Conservation (phyloP, 2,329 filamentous ascomycete genomes). For the Stylonectria norvegica region DNA sequence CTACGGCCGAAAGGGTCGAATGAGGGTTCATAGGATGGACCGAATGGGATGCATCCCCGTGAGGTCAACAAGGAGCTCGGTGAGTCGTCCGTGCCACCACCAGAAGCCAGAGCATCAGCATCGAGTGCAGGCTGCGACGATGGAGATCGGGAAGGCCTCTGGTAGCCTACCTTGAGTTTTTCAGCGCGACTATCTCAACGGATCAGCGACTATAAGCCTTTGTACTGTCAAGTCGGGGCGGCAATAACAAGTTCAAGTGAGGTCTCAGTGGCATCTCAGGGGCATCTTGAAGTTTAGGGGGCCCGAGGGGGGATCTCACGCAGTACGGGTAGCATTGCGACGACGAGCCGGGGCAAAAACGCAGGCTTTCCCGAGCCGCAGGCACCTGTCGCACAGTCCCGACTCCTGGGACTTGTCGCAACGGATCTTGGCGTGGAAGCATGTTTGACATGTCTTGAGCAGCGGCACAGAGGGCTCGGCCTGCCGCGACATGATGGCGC, state of each 20-base stretch:
- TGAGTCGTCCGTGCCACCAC: slow-evolving; percentile 7
- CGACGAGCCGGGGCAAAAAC: slow-evolving; percentile 31
- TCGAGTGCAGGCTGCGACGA: slow-evolving; percentile 12
- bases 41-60: slow-evolving; percentile 16
- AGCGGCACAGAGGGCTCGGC: slow-evolving; percentile 5
- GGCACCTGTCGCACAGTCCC: slow-evolving; percentile 31
- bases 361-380: slow-evolving; percentile 32
- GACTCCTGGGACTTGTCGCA: slow-evolving; percentile 34
- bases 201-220: too few relatives aligned
- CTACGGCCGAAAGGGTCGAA: slow-evolving; percentile 23
- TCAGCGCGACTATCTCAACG: not conserved
- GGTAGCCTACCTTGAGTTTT: not conserved
- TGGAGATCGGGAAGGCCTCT: slow-evolving; percentile 10
- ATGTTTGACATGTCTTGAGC: slow-evolving; percentile 34
- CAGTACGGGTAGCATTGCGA: slow-evolving; percentile 19
- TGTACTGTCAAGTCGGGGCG: too few relatives aligned
- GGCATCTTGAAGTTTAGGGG: too few relatives aligned
- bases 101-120: slow-evolving; percentile 2
- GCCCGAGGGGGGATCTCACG: slow-evolving; percentile 7
- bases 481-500: not conserved
- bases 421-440: slow-evolving; percentile 35
- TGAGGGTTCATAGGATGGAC: too few relatives aligned
- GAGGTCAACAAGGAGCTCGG: slow-evolving; percentile 5
- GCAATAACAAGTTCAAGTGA: too few relatives aligned
- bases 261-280: too few relatives aligned